Conservation (phyloP, 805 yeast species). For the Scheffersomyces spartinae region DNA sequence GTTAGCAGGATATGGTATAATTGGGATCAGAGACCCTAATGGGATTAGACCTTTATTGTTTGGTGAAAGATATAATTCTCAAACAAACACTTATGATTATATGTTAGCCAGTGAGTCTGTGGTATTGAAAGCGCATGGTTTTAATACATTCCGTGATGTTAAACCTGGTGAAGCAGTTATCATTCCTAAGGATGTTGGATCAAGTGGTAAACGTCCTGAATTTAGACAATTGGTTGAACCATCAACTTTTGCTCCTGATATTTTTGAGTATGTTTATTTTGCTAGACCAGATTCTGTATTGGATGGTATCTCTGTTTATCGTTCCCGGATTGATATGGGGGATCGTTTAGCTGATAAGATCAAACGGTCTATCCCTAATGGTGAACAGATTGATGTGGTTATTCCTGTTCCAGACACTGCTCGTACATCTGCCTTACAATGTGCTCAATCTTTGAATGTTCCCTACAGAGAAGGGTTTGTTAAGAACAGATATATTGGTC, state of each 20-base stretch:
- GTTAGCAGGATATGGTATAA: slow-evolving; percentile 91
- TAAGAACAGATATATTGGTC: slow-evolving; percentile 91
- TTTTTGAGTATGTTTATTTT: slow-evolving; percentile 94
- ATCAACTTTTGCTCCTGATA: slow-evolving; percentile 80
- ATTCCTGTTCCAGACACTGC: slow-evolving; percentile 98
- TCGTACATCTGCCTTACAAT: slow-evolving; percentile 88
- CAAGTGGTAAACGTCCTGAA: slow-evolving; percentile 46
- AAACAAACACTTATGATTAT: slow-evolving; percentile 67
- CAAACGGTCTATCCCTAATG: slow-evolving; percentile 24
- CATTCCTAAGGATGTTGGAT: slow-evolving; percentile 64
- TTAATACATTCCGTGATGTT: slow-evolving; percentile 66
- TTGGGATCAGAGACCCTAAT: slow-evolving; percentile 95
- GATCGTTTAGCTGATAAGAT: slow-evolving; percentile 73
- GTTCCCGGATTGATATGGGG: slow-evolving; percentile 91
- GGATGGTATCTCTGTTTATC: slow-evolving; percentile 94
- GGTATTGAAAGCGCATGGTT: slow-evolving; percentile 87
- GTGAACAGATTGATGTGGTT: slow-evolving; percentile 74
- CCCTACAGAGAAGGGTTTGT: slow-evolving; percentile 97
- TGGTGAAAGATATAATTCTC: slow-evolving; percentile 62
- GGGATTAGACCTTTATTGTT: slow-evolving; percentile 87
- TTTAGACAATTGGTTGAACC: slow-evolving; percentile 77
- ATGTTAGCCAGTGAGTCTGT: slow-evolving; percentile 96
- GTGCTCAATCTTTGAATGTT: slow-evolving; percentile 68
- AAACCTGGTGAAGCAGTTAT: slow-evolving; percentile 96
- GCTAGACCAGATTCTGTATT: slow-evolving; percentile 95